A percentile compares a stretch with the other conserved stretches of the same genome.
Conservation (phyloP, 768 basidiomycete genomes). For the Hypholoma sublateritium region DNA sequence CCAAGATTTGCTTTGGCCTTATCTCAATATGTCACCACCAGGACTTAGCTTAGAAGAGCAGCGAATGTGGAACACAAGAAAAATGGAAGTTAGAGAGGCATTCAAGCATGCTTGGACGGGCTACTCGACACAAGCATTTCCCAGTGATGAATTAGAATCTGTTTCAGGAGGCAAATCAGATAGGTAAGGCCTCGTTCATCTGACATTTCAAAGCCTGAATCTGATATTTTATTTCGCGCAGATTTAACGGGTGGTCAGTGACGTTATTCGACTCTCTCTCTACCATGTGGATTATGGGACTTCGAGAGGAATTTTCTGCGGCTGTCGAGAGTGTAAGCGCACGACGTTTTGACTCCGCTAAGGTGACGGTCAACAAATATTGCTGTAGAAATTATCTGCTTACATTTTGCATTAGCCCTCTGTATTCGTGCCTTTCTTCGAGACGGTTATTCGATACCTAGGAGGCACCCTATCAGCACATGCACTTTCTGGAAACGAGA, state of each 20-base stretch:
- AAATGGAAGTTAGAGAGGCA: conserved; percentile 48
- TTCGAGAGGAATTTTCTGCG: conserved; percentile 65
- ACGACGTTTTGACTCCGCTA: conserved; percentile 40
- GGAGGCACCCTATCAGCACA: conserved; percentile 79
- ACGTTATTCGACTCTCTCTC: conserved; percentile 78
- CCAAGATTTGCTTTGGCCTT: conserved; percentile 3
- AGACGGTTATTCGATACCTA: conserved; percentile 76
- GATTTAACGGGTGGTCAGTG: conserved; percentile 52
- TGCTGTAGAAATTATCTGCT: background rate
- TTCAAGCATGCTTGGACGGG: conserved; percentile 59
- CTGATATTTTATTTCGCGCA: conserved; percentile 4
- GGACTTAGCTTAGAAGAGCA: conserved; percentile 5
- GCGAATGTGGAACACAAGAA: conserved; percentile 37
- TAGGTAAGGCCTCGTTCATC: conserved; percentile 39
- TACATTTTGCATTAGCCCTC: conserved; percentile 15
- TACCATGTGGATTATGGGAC: conserved; percentile 78
- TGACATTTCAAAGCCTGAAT: background rate
- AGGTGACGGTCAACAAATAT: conserved; percentile 15
- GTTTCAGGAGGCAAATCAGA: conserved; percentile 41
- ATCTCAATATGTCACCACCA: conserved; percentile 5
- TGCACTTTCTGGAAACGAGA: conserved; percentile 62
- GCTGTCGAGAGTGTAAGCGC: conserved; percentile 50
- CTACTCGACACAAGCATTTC: conserved; percentile 48
- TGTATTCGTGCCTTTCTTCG: conserved; percentile 54
- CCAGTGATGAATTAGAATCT: conserved; percentile 53